phyloP scores from a whole-genome alignment of 2,329 filamentous ascomycete genomes.

The Neonectria coccinea region DNA sequence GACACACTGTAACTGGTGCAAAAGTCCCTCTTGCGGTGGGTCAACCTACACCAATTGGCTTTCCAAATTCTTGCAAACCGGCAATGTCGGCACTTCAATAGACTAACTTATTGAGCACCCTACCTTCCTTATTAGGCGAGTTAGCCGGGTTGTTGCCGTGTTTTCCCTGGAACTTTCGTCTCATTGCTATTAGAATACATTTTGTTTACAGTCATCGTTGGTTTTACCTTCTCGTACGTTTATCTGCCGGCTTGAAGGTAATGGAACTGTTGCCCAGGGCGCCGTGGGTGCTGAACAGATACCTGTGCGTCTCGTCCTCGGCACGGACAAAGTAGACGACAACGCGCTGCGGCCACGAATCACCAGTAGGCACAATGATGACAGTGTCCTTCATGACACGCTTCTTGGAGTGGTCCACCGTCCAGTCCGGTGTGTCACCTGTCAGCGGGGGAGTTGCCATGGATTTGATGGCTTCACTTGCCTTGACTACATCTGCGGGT shows the following conservation, averaged over 20 bases:
- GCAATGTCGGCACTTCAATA: slow-evolving; percentile 1
- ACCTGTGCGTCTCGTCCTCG: no score
- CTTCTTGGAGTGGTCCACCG: no score
- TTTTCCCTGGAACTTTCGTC: not conserved
- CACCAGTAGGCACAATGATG: no score
- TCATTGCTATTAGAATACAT: not conserved
- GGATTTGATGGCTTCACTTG: no score
- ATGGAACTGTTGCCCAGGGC: no score
- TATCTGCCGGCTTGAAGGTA: not conserved
- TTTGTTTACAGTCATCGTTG: not conserved
- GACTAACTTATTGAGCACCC: not conserved
- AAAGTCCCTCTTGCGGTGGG: not conserved
- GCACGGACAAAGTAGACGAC: no score
- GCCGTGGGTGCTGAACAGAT: no score
- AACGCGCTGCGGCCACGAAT: no score
- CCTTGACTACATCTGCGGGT: no score
- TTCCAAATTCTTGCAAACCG: not conserved
- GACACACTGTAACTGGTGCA: not conserved
- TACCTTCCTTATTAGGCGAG: not conserved
- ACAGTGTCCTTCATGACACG: no score
- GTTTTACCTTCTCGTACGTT: not conserved
- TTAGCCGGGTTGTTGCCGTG: not conserved
- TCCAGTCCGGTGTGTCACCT: no score
- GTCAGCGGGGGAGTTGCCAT: no score
- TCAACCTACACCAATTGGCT: not conserved